These are phyloP conservation scores for Diplocarpon mali DNA, from an alignment of 2,329 filamentous ascomycete genomes.

Conservation along the genomic window DNA sequence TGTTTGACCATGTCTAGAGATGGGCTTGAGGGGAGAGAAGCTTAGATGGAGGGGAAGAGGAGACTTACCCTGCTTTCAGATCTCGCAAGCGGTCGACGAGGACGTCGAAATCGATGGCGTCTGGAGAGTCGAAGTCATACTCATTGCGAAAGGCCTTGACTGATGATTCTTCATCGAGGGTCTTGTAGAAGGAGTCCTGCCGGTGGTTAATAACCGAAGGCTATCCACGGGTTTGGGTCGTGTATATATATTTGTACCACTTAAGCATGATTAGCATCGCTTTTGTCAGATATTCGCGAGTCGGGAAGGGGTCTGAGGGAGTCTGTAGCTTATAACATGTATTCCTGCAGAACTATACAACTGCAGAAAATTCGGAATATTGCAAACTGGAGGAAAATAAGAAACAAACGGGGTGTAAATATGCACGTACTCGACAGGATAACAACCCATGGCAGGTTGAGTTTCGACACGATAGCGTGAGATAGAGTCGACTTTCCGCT, in stretches of 20 bases:
- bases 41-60: not conserved
- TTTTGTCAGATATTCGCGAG: too few species aligned
- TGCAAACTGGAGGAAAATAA: not conserved
- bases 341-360: too few species aligned
- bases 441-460: conserved; percentile 95
- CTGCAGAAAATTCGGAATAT: too few species aligned
- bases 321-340: too few species aligned
- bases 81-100: conserved; percentile 70
- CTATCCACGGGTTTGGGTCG: not conserved
- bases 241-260: not conserved
- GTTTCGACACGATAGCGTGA: conserved; percentile 75
- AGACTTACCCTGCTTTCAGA: conserved; percentile 74
- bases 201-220: not conserved
- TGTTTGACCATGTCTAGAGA: not conserved
- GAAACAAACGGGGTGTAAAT: not conserved
- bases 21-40: not conserved
- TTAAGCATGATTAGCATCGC: too few species aligned
- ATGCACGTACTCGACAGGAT: conserved; percentile 69
- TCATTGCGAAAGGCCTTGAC: conserved; percentile 77
- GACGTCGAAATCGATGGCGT: conserved; percentile 89
- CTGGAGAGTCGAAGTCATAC: conserved; percentile 90
- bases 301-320: too few species aligned
- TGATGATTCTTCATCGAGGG: conserved; percentile 67
- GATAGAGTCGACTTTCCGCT: conserved; percentile 92
- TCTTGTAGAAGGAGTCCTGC: conserved; percentile 96